Conservation (phyloP, 2,329 filamentous ascomycete genomes). For the Keithomyces neogunnii region DNA sequence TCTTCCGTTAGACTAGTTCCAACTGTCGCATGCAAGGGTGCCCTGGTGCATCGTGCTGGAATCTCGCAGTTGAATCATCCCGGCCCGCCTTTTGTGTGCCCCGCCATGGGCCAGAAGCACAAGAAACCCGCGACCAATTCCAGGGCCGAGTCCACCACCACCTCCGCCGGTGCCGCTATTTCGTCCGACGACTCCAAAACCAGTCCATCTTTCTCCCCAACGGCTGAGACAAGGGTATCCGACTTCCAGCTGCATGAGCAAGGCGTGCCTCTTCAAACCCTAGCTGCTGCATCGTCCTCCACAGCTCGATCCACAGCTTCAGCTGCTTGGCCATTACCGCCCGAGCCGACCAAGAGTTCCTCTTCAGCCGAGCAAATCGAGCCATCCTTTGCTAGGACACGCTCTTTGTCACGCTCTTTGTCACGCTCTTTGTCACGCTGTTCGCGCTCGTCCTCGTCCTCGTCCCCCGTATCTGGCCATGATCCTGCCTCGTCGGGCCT, state of each 20-base stretch:
- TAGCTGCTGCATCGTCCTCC: constrained; percentile 15
- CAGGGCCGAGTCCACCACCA: constrained; percentile 12
- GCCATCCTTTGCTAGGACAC: neutral
- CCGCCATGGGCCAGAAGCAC: constrained; percentile 20
- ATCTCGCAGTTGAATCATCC: neutral
- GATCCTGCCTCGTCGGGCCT: constrained; percentile 9
- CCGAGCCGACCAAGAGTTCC: constrained; percentile 9
- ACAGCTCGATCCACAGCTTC: constrained; percentile 18
- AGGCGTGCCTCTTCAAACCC: constrained; percentile 23
- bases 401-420: neutral
- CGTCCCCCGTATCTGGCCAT: constrained; percentile 11
- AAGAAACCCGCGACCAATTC: constrained; percentile 1
- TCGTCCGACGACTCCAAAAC: constrained; percentile 6
- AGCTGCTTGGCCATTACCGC: constrained; percentile 9
- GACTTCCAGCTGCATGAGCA: constrained; percentile 18
- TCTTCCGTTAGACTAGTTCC: too few species aligned
- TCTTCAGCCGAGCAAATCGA: neutral
- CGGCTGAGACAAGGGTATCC: constrained; percentile 16
- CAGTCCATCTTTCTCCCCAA: neutral
- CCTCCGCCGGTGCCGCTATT: constrained; percentile 6
- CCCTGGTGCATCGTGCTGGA: too few species aligned
- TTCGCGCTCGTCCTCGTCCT: constrained; percentile 8
- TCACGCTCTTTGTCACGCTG: neutral
- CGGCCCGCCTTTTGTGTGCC: constrained; percentile 7
- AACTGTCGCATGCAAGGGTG: too few species aligned